These are phyloP conservation scores for Ulota crispa DNA, from an alignment of 225 moss, liverwort and hornwort species.

Conservation along the genomic window DNA sequence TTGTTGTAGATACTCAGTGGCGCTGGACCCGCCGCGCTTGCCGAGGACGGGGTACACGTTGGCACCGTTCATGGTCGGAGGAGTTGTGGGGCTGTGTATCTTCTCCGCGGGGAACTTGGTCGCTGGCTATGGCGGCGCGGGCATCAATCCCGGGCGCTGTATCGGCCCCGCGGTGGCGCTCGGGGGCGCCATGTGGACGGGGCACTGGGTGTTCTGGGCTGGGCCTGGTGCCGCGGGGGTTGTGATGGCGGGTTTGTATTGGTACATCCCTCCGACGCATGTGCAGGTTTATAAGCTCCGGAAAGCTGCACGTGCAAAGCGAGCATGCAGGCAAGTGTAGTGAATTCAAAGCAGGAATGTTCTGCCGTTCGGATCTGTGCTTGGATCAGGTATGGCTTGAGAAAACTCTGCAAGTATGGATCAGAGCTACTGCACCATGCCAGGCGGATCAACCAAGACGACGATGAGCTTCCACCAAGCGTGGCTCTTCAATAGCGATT, in stretches of 20 bases:
- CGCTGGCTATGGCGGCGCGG: slow-evolving; percentile 49
- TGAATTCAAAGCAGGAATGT: background rate
- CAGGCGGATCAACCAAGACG: background rate
- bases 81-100: slow-evolving; percentile 34
- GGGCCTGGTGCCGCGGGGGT: slow-evolving; percentile 27
- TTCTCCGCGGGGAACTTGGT: slow-evolving; percentile 26
- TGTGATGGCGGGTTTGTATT: slow-evolving; percentile 33
- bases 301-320: slow-evolving; percentile 3
- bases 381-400: background rate
- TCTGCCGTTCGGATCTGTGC: background rate
- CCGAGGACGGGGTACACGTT: slow-evolving; percentile 35
- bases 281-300: slow-evolving; percentile 41
- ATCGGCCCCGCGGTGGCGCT: slow-evolving; percentile 59
- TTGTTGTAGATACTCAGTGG: slow-evolving; percentile 21
- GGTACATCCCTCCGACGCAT: slow-evolving; percentile 50
- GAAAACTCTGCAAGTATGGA: no score
- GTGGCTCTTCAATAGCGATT: background rate
- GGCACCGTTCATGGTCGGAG: slow-evolving; percentile 47
- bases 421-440: no score
- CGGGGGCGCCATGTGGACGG: slow-evolving; percentile 37
- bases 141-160: slow-evolving; percentile 52
- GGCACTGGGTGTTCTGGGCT: slow-evolving; percentile 63
- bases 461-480: background rate
- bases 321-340: background rate
- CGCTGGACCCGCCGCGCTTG: slow-evolving; percentile 51